A percentile compares a stretch with the other conserved stretches of the same genome.
Evolutionary conservation across 2,329 filamentous ascomycete genomes (phyloP).

Genomic region (Cladophialophora yegresii): DNA sequence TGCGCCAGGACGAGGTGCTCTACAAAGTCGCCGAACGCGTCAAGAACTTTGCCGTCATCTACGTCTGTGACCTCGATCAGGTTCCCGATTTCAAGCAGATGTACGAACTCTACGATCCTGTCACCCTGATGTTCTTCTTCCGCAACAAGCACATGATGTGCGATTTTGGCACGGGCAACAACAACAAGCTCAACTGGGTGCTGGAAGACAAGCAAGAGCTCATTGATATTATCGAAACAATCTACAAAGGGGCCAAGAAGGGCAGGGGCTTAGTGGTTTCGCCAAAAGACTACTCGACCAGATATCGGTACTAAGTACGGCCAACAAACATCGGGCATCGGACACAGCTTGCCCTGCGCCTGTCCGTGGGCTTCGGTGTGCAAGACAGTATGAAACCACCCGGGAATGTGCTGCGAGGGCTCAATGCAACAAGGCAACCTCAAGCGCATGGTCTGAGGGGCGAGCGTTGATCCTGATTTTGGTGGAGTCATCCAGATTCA

Average conservation of each 20-base stretch:
- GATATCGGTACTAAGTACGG: slow-evolving; percentile 62
- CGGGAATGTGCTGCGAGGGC: background rate
- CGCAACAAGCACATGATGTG: slow-evolving; percentile 80
- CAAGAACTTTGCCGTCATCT: slow-evolving; percentile 90
- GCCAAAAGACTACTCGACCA: slow-evolving; percentile 78
- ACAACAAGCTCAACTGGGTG: slow-evolving; percentile 97
- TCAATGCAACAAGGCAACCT: background rate
- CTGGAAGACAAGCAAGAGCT: slow-evolving; percentile 97
- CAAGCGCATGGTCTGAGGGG: background rate
- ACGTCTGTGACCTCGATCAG: slow-evolving; percentile 88
- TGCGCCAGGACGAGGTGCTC: slow-evolving; percentile 87
- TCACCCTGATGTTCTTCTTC: slow-evolving; percentile 97
- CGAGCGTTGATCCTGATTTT: background rate
- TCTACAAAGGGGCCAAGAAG: slow-evolving; percentile 98
- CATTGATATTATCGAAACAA: slow-evolving; percentile 97
- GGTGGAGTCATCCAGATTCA: background rate
- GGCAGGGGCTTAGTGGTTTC: slow-evolving; percentile 93
- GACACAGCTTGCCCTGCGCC: no score
- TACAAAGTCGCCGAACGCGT: slow-evolving; percentile 92
- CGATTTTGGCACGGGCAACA: slow-evolving; percentile 97
- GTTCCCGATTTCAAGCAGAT: slow-evolving; percentile 94
- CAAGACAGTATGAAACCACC: background rate
- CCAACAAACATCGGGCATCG: background rate
- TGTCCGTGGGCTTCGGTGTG: background rate
- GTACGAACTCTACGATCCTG: slow-evolving; percentile 89